Evolutionary conservation across 2,329 filamentous ascomycete species (phyloP).

Genomic region (Fusarium ramigenum): DNA sequence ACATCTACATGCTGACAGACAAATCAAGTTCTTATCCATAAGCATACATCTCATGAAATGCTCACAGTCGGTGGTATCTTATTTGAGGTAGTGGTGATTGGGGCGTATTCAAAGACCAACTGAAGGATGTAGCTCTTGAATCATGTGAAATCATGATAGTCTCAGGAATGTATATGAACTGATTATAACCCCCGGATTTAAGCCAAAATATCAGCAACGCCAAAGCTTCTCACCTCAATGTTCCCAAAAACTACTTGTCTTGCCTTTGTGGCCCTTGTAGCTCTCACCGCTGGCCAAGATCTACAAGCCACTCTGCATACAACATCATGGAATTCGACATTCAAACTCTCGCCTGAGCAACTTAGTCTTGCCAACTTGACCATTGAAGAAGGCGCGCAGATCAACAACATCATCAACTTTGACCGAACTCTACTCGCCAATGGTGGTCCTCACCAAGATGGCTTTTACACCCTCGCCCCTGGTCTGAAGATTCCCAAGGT

Average conservation of each 20-base stretch:
- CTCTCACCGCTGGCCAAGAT: not conserved
- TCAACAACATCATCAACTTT: not conserved
- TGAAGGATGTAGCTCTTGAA: not conserved
- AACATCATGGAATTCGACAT: not conserved
- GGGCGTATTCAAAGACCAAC: not conserved
- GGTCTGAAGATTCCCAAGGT: not conserved
- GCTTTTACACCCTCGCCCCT: not conserved
- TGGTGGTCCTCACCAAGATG: not conserved
- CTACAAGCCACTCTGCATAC: not conserved
- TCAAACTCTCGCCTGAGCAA: not conserved
- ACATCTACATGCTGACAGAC: not conserved
- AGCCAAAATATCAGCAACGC: fast-evolving
- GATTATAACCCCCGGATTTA: not conserved
- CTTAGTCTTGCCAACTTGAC: not conserved
- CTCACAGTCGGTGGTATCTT: fast-evolving
- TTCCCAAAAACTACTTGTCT: not conserved
- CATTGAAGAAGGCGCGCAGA: not conserved
- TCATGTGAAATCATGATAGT: not conserved
- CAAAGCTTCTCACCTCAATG: not conserved
- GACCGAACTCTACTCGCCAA: not conserved
- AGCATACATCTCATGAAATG: fast-evolving
- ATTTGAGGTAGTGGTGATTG: fast-evolving
- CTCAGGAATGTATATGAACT: not conserved
- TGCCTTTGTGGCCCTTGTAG: not conserved
- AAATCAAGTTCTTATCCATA: not conserved